A percentile compares a stretch with the other conserved stretches of the same genome.
phyloP scores from a whole-genome alignment of 2,329 filamentous ascomycete species.

The Chrysosporium queenslandicum region DNA sequence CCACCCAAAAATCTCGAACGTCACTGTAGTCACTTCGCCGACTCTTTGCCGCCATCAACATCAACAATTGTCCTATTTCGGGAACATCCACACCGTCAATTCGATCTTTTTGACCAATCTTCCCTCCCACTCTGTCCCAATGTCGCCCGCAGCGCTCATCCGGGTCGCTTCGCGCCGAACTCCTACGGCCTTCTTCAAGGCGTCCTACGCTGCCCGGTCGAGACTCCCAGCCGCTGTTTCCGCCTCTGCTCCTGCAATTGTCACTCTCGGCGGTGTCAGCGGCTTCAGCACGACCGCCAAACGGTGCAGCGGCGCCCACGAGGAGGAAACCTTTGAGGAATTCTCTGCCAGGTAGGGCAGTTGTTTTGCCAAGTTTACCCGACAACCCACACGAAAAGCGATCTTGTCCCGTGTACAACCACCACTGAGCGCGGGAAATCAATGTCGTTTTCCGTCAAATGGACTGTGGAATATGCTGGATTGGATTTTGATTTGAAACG shows the following conservation, averaged over 20 bases:
- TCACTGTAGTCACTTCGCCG: constrained; percentile 6
- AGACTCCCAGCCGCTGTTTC: constrained; percentile 49
- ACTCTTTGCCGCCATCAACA: constrained; percentile 9
- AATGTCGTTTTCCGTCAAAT: constrained; percentile 26
- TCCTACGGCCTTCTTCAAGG: constrained; percentile 53
- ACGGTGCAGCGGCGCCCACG: constrained; percentile 52
- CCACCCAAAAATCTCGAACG: constrained; percentile 14
- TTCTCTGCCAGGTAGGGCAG: constrained; percentile 80
- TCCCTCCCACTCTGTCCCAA: constrained; percentile 31
- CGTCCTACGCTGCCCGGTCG: constrained; percentile 49
- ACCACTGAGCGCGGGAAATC: constrained; percentile 9
- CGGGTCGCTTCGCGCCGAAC: constrained; percentile 60
- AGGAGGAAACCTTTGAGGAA: constrained; percentile 97
- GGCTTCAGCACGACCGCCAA: constrained; percentile 49
- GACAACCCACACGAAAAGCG: background rate
- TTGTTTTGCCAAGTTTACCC: constrained; percentile 6
- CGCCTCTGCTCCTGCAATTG: constrained; percentile 42
- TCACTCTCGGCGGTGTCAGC: constrained; percentile 52
- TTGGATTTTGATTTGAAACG: background rate
- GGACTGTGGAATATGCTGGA: background rate
- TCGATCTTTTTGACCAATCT: background rate
- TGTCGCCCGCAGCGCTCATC: constrained; percentile 59
- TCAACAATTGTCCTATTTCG: background rate
- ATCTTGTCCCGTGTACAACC: background rate
- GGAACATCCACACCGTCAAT: constrained; percentile 1